phyloP scores from a whole-genome alignment of 148 eudicot species.

The Dianthus caryophyllus region DNA sequence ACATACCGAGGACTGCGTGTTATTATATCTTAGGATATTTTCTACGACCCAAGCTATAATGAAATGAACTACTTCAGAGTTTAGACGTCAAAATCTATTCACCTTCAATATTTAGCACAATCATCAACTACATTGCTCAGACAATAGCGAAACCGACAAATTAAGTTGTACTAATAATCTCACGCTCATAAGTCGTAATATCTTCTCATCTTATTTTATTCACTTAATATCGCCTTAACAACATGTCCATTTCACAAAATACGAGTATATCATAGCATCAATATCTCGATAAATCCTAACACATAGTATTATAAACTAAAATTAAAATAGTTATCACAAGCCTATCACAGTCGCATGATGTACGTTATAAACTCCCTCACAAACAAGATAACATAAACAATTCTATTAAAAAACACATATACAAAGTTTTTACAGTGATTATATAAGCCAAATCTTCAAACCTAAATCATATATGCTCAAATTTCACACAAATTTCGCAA shows the following conservation, averaged over 20 bases:
- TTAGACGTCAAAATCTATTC: background rate
- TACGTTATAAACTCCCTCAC: background rate
- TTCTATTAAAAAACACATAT: too few species aligned
- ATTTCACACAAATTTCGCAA: background rate
- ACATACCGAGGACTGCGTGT: too few species aligned
- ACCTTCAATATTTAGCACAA: too few species aligned
- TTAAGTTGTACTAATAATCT: too few species aligned
- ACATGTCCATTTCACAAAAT: too few species aligned
- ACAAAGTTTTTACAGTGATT: constrained; percentile 66
- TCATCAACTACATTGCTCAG: background rate
- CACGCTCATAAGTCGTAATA: too few species aligned
- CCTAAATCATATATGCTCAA: constrained; percentile 29
- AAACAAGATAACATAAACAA: background rate
- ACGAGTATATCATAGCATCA: too few species aligned
- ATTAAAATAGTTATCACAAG: constrained; percentile 3
- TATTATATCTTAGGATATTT: too few species aligned
- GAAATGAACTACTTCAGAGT: background rate
- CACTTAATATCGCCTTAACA: too few species aligned
- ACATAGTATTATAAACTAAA: background rate
- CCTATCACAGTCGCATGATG: background rate
- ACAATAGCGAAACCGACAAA: background rate
- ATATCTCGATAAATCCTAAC: background rate
- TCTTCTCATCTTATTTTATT: too few species aligned
- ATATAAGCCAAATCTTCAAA: constrained; percentile 63
- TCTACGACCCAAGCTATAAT: background rate